Evolutionary conservation across 2,329 filamentous ascomycete genomes (phyloP), one percentile per base, ranked within the genome.

Genomic region (Calonectria pauciramosa): DNA sequence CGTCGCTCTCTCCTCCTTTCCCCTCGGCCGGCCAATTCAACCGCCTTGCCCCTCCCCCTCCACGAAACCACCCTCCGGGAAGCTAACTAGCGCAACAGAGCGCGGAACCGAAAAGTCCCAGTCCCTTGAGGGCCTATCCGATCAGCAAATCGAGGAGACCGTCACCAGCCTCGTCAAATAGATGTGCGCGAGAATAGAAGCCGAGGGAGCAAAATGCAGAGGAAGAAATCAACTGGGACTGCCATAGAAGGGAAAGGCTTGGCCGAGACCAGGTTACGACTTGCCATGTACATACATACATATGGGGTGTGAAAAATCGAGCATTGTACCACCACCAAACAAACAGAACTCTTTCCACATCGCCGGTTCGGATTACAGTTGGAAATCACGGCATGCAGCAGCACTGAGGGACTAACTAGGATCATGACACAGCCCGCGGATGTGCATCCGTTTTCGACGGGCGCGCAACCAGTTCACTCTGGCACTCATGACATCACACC

Each of bases 111-210:
- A 92, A 85, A 90, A 88, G 84, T 88, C 87, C 82, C 86, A 90
- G 82, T 88, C 89, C 78, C 86, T 92, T 82, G 90, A 92, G 86
- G 90, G 90, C 44, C 83, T 92, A 66, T 87, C 88, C 68, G 90
- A 92, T 80, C 91, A 92, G 85, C 87, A 92, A 83, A 91, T 92
- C 76, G 91, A 92, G 84, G 90, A 92, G 13, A 82, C 90, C 3
- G 89, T 92, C 41, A 86, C 89, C 51, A 86, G 86, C 44, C 84
- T 92, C 73, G 90, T 92, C 63, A 59, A 70, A 49, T 36, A 47
- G 49, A 13, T 14, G 10, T 49, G 28, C 5, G 44, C 3, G 23
- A 16, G 44, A 44, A 5, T 20, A 23, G 30, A 70, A 28, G 34
- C 38, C 32, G n/a, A 56, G 14, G 49, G 56, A 59, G 28, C 51